A percentile compares a stretch with the other conserved stretches of the same genome.
Conservation (phyloP, 2,329 filamentous ascomycete species). For the Cladosporium colombiae region DNA sequence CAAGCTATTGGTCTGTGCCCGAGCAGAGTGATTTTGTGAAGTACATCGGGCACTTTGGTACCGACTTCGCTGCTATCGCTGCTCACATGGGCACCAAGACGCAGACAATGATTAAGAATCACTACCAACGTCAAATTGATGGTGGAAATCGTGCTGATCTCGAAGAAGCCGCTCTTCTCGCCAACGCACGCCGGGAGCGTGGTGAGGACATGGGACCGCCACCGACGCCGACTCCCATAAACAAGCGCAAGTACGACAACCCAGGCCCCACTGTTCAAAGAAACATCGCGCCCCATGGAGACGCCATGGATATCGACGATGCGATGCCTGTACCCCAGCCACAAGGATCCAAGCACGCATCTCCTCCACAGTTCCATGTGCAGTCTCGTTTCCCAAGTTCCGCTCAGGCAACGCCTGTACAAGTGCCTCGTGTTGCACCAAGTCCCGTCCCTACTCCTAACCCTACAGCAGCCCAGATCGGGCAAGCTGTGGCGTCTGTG, state of each 20-base stretch:
- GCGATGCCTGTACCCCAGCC: conserved; percentile 31
- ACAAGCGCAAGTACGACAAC: conserved; percentile 50
- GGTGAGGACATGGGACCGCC: conserved; percentile 51
- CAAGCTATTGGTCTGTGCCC: conserved; percentile 85
- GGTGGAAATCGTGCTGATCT: conserved; percentile 45
- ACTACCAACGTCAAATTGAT: conserved; percentile 50
- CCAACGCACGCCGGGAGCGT: conserved; percentile 43
- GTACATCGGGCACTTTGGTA: conserved; percentile 73
- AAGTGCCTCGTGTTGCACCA: conserved; percentile 31
- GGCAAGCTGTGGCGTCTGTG: conserved; percentile 29
- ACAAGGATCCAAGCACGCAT: conserved; percentile 39
- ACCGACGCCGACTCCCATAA: conserved; percentile 50
- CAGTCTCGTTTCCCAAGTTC: conserved; percentile 34
- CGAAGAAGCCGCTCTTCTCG: conserved; percentile 43
- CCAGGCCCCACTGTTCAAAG: conserved; percentile 42
- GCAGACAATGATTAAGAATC: conserved; percentile 74
- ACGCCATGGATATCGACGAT: conserved; percentile 44
- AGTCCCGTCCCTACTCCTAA: conserved; percentile 29
- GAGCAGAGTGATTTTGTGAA: conserved; percentile 76
- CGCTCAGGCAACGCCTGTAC: conserved; percentile 35
- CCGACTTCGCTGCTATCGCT: conserved; percentile 75
- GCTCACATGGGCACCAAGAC: conserved; percentile 81
- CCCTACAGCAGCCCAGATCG: conserved; percentile 26
- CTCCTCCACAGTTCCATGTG: conserved; percentile 36
- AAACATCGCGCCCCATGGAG: conserved; percentile 46